These are phyloP conservation scores for Bassia scoparia DNA, from an alignment of 148 eudicot genomes.

Conservation along the genomic window DNA sequence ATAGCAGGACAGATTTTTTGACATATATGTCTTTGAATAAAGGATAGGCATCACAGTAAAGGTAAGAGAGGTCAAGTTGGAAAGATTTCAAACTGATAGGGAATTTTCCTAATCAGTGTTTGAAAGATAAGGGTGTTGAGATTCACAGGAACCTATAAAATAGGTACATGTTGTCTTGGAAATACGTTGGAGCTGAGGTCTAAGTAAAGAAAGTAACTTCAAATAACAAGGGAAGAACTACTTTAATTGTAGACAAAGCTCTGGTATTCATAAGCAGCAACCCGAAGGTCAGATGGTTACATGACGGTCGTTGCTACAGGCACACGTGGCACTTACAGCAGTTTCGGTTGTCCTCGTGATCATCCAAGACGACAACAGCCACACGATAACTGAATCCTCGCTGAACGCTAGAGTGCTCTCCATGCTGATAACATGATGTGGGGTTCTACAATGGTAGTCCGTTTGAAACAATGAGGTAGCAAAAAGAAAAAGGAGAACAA, in stretches of 20 bases:
- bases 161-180: background rate
- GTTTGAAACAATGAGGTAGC: background rate
- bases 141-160: background rate
- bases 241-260: background rate
- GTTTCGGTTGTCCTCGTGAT: background rate
- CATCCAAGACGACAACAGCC: background rate
- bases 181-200: background rate
- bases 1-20: slow-evolving; percentile 3
- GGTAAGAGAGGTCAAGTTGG: background rate
- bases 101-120: background rate
- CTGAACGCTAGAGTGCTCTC: background rate
- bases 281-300: background rate
- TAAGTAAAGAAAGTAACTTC: background rate
- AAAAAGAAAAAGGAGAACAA: background rate
- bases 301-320: background rate
- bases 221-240: background rate
- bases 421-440: background rate
- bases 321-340: background rate
- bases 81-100: background rate
- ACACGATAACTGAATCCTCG: background rate
- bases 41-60: background rate
- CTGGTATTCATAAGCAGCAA: background rate
- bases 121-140: background rate
- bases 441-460: background rate
- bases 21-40: background rate